Evolutionary conservation across 2,329 filamentous ascomycete genomes (phyloP).

Genomic region (Fusarium albidum): DNA sequence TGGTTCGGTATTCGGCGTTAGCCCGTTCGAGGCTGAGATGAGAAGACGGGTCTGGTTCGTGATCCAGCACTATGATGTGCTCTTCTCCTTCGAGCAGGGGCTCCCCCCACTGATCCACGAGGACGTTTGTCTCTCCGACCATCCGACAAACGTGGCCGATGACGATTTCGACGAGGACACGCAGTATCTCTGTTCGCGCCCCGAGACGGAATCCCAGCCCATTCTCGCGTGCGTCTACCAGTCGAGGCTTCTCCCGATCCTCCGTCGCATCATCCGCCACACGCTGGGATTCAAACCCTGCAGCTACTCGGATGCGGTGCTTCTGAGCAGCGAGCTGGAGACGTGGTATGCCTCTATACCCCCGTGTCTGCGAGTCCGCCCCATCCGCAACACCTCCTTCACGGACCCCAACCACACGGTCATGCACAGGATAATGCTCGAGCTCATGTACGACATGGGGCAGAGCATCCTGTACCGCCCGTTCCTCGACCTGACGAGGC

Average conservation of each 20-base stretch:
- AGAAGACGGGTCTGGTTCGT: slow-evolving; percentile 19
- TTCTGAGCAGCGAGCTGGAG: background rate
- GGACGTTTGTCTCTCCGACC: background rate
- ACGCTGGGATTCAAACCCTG: slow-evolving; percentile 5
- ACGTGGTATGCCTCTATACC: slow-evolving; percentile 22
- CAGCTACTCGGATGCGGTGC: background rate
- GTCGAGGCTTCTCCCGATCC: slow-evolving; percentile 11
- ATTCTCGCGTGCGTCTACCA: slow-evolving; percentile 8
- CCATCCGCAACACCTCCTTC: slow-evolving; percentile 6
- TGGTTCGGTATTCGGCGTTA: background rate
- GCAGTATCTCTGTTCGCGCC: background rate
- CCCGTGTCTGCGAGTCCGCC: background rate
- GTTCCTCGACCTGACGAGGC: slow-evolving; percentile 1
- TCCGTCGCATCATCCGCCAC: slow-evolving; percentile 14
- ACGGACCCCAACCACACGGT: background rate
- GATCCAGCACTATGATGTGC: slow-evolving; percentile 21
- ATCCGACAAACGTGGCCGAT: slow-evolving; percentile 8
- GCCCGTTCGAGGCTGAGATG: slow-evolving; percentile 20
- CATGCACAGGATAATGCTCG: slow-evolving; percentile 17
- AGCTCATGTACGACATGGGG: slow-evolving; percentile 21
- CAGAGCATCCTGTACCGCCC: slow-evolving; percentile 13
- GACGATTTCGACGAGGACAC: slow-evolving; percentile 22
- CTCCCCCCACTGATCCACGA: slow-evolving; percentile 10
- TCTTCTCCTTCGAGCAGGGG: slow-evolving; percentile 17
- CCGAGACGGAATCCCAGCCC: background rate